Evolutionary conservation across 2,329 filamentous ascomycete species (phyloP), one percentile per base, ranked within the genome.

Genomic region (Pseudogymnoascus sp.): DNA sequence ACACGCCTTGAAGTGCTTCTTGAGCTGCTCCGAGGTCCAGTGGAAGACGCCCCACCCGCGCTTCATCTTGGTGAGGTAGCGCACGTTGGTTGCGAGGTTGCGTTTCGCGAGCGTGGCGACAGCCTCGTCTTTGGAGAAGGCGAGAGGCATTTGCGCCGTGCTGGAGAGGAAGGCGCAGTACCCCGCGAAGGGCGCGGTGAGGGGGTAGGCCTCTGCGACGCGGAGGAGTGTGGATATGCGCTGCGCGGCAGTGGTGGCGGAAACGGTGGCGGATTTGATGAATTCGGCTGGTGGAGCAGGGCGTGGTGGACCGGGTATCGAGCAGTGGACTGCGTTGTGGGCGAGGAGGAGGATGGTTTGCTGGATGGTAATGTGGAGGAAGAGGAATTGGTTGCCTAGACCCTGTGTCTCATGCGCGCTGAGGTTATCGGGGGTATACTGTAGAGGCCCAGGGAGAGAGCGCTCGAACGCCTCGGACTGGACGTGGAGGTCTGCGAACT

Each of bases 31-130:
- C 0, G 91, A 88, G 83, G 97, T 92, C 77, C 92, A 97, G 72
- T 96, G 91, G 72, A 97, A 97, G 89, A 97, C 96, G 64, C 93
- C 94, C 94, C 94, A 99, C 70, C 94, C 92, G 64, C 90, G 90
- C 79, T 96, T 97, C 90, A 97, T 96, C 75, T 91, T 94, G 62
- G 89, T 88, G 49, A 99, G 77, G 69, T 94, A 97, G 70, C 89
- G 90, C 69, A 97, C 89, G 67, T 96, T 97, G 66, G 87, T 90
- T 0, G 89, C 86, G 14, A 97, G 79, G 70, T 96, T 92, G 66
- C 87, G 85, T 76, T 95, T 96, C 7, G 91, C 91, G 7, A 84
- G 83, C 11, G 83, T 82, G 72, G 96, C 90, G 59, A 95, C 81
- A 10, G 84, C 78, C 12, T 86, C 78, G 67, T 95, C 92, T 65